Evolutionary conservation across 805 yeast species (phyloP).

Genomic region (Saccharomycopsis guyanensis): DNA sequence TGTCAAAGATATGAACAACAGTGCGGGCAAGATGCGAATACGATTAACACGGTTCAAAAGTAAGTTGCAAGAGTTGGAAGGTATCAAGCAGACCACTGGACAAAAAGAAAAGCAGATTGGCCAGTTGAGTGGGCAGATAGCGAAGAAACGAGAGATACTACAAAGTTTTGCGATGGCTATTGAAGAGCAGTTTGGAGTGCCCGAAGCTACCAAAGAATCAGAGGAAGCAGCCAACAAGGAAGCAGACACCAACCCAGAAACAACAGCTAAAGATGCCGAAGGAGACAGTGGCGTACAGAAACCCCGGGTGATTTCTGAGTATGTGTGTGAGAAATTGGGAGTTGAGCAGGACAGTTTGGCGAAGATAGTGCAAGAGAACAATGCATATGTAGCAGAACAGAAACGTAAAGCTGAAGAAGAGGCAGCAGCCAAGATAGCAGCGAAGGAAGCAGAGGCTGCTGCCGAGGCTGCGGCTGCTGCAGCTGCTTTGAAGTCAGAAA

Average conservation of each 20-base stretch:
- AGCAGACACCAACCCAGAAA: not conserved
- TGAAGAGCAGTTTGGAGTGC: constrained; percentile 2
- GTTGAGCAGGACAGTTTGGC: not conserved
- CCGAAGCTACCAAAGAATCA: not conserved
- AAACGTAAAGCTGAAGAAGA: not conserved
- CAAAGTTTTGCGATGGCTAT: not conserved
- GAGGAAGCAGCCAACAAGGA: constrained; percentile 3
- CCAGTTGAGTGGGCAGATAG: constrained; percentile 10
- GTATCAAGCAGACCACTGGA: constrained; percentile 25
- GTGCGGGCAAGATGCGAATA: constrained; percentile 17
- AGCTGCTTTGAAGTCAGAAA: not conserved
- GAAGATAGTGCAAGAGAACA: constrained; percentile 5
- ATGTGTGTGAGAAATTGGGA: not conserved
- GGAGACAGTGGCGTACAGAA: not conserved
- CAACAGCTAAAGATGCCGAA: not conserved
- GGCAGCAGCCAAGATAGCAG: not conserved
- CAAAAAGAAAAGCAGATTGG: constrained; percentile 12
- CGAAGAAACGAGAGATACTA: constrained; percentile 8
- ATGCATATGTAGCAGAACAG: not conserved
- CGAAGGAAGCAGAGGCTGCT: not conserved
- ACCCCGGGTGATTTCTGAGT: not conserved
- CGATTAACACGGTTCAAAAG: constrained; percentile 30
- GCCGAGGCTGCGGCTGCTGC: not conserved
- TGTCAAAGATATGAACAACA: constrained; percentile 17
- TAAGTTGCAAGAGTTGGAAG: constrained; percentile 27